Base-by-base conservation (phyloP, 2,329 filamentous ascomycete species). In the Lasiodiplodia citricola region DNA sequence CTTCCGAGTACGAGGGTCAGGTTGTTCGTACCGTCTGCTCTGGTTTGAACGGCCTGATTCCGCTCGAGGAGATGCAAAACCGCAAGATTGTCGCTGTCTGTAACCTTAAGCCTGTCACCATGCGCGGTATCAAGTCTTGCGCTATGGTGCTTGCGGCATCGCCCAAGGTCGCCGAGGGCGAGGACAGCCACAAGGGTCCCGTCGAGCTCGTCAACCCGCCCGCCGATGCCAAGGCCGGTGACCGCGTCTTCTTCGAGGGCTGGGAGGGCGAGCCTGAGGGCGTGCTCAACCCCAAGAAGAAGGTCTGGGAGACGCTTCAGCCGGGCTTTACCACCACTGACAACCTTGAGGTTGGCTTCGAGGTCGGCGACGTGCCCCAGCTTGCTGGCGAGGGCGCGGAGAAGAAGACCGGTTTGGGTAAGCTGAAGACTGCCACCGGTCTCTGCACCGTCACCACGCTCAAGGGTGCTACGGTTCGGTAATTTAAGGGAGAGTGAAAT, bases 81-180 rank as follows among this genome's bases (percentile, higher is more conserved):
- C 93, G 96, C 80, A 97, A 96, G 84, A 93, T 99, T 70, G 88
- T 99, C 38, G 92, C 96, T 1, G 95, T 99, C 25, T 97, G 93
- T 86, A 99, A 99, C 83, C 88, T 99, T 74, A 99, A 99, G 87
- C 96, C 96, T 63, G 96, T 98, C 80, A 99, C 96, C 81, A 99
- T 99, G 96, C 92, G 96, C 72, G 96, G 96, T 73, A 87, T 93
- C 79, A 91, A 91, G 79, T 91, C 87, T 38, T 86, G 82, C 67
- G 91, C 94, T 76, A 98, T 99, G 96, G 96, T 99, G 18, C 88
- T 99, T 50, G 96, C 96, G 11, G 96, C 96, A 2, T 97, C 93
- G 21, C 96, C 95, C n/a, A 86, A 87, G 70, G 80, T 92, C 58
- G 90, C 90, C 76, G 92, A 95, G 76, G 95, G 94, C 55, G 94